Evolutionary conservation across 345 rosid genomes (phyloP), one percentile per base, ranked within the genome.

Genomic region (Bruguiera sexangula): DNA sequence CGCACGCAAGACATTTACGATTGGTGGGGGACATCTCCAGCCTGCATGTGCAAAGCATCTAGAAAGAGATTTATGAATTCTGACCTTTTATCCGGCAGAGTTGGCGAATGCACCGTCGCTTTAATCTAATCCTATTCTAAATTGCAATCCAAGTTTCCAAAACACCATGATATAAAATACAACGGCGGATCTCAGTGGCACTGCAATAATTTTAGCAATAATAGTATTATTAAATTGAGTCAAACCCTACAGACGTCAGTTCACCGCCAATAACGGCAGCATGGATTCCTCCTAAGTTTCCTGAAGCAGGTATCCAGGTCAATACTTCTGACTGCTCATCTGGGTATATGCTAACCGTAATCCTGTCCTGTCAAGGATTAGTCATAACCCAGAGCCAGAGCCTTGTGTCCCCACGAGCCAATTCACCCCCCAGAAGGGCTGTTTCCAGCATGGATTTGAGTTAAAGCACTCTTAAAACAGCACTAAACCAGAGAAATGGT

Each of bases 1-100:
- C 26, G 13, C 27, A 22, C 29, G 15, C 24, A 31, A 24, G 63
- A 27, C 54, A 2, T 32, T 21, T 9, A 27, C 36, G 26, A n/a
- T 53, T 69, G 43, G 37, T 27, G 2, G 20, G 21, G 21, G 34
- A 34, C 61, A 11, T 72, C 31, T 32, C 6, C 22, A 3, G 32
- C 39, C 48, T 65, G 76, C 84, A 78, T 78, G 81, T 80, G 88
- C 69, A 60, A 60, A 78, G 79, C 70, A 70, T 60, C 68, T 30
- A 20, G 51, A 57, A 64, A 36, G 34, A 54, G 48, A 7, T 4
- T 54, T 53, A 9, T n/a, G 6, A 18, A 50, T 62, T 53, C 65
- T 70, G 58, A 21, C 56, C 8, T 61, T 18, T 11, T 50, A 32
- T 52, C 19, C 31, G 60, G 65, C 82, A 58, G n/a, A 39, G 70